Evolutionary conservation across 2,329 filamentous ascomycete genomes (phyloP).

Genomic region (Sodiomyces alkalinus): DNA sequence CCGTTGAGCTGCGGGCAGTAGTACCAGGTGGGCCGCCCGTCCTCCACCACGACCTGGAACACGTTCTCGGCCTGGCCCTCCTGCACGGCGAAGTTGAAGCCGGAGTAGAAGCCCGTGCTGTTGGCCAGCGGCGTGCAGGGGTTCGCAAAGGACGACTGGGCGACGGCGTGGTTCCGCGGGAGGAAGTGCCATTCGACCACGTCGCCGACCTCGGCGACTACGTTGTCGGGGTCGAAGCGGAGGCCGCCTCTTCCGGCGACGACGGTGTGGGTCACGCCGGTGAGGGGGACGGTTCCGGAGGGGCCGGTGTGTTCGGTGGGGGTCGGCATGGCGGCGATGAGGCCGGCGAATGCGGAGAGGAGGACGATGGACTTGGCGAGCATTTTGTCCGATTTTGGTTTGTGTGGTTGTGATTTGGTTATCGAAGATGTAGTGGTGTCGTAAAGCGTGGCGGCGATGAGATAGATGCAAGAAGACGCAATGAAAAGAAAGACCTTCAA

Average conservation of each 20-base stretch:
- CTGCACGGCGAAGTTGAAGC: constrained; percentile 24
- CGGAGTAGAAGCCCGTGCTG: constrained; percentile 26
- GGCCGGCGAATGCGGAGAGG: constrained; percentile 10
- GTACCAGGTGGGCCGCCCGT: constrained; percentile 23
- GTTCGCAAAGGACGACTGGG: constrained; percentile 23
- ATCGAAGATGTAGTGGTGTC: not conserved
- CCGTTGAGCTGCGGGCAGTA: constrained; percentile 22
- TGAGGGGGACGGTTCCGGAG: constrained; percentile 18
- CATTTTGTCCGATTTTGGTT: constrained; percentile 13
- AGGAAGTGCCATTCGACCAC: constrained; percentile 40
- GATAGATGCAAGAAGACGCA: no score
- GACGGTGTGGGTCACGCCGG: constrained; percentile 28
- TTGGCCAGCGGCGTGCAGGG: constrained; percentile 25
- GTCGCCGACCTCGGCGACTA: constrained; percentile 32
- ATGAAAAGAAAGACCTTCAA: no score
- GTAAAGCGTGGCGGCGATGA: not conserved
- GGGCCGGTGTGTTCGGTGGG: constrained; percentile 13
- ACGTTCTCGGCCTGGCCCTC: constrained; percentile 21
- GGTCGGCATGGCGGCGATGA: constrained; percentile 15
- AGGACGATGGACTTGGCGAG: constrained; percentile 15
- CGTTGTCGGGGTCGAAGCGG: constrained; percentile 32
- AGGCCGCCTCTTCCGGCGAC: constrained; percentile 29
- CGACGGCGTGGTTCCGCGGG: constrained; percentile 33
- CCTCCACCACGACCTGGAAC: constrained; percentile 27
- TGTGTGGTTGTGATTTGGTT: not conserved